phyloP scores from a whole-genome alignment of 768 basidiomycete genomes.

The Boletus subcaerulescens region DNA sequence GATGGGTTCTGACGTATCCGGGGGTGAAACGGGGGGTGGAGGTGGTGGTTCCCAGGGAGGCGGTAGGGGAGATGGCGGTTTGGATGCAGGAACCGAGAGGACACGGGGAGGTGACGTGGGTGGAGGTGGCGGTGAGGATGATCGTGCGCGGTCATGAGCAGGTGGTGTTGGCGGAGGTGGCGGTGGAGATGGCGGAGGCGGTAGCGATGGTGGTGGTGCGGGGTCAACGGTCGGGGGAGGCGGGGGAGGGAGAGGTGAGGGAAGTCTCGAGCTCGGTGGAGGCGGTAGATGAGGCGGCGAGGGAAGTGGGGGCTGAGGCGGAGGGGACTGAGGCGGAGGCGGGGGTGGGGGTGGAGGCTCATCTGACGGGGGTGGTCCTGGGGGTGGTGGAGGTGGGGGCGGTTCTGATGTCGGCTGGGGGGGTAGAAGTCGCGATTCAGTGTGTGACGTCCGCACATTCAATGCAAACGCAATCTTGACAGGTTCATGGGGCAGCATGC shows the following conservation, averaged over 20 bases:
- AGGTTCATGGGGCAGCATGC: conserved; percentile 31
- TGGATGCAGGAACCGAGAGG: conserved; percentile 24
- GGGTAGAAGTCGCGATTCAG: conserved; percentile 30
- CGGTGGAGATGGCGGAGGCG: conserved; percentile 16
- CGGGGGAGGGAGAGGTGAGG: conserved; percentile 11
- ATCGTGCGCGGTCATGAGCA: conserved; percentile 16
- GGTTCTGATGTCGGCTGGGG: conserved; percentile 38
- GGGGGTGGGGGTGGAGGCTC: conserved; percentile 27
- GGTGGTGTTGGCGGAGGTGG: conserved; percentile 12
- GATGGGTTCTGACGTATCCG: conserved; percentile 25
- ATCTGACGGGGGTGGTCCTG: conserved; percentile 28
- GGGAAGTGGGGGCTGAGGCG: conserved; percentile 25
- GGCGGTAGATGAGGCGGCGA: conserved; percentile 29
- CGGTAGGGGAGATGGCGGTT: conserved; percentile 30
- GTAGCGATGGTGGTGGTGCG: conserved; percentile 23
- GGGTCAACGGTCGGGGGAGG: conserved; percentile 13
- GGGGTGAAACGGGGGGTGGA: conserved; percentile 25
- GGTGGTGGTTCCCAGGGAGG: conserved; percentile 11
- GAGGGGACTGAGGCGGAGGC: conserved; percentile 26
- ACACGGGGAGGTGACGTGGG: conserved; percentile 24
- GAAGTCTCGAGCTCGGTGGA: conserved; percentile 17
- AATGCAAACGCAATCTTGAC: conserved; percentile 33
- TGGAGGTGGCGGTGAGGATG: conserved; percentile 25
- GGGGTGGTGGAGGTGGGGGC: conserved; percentile 36
- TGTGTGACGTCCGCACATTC: conserved; percentile 26